Evolutionary conservation across 2,329 filamentous ascomycete genomes (phyloP).

Genomic region (Aspergillus alliaceus): DNA sequence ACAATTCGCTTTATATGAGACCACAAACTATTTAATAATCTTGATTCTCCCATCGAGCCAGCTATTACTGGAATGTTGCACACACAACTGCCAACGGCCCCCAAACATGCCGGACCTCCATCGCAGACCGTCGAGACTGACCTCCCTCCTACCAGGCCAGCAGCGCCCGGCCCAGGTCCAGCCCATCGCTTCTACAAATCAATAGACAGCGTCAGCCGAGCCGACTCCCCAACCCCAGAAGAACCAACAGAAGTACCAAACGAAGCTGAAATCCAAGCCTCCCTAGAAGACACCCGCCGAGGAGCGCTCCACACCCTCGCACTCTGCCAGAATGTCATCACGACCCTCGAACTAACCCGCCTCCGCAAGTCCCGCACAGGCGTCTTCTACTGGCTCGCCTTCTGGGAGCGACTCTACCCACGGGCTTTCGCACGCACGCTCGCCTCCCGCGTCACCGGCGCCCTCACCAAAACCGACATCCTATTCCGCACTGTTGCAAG

Average conservation of each 20-base stretch:
- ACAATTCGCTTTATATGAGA: not conserved
- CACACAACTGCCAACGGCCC: conserved; percentile 1
- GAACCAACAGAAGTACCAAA: not conserved
- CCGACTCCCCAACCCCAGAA: not conserved
- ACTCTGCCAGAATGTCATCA: conserved; percentile 27
- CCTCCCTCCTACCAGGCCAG: conserved; percentile 1
- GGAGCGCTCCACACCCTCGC: conserved; percentile 25
- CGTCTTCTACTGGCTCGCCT: conserved; percentile 26
- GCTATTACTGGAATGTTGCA: conserved; percentile 10
- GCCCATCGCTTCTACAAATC: conserved; percentile 18
- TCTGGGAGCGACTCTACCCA: conserved; percentile 30
- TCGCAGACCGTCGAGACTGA: not conserved
- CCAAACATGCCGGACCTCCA: not conserved
- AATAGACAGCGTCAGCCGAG: conserved; percentile 1
- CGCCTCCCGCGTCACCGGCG: conserved; percentile 12
- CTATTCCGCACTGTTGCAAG: conserved; percentile 26
- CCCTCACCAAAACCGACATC: conserved; percentile 22
- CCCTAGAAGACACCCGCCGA: conserved; percentile 20
- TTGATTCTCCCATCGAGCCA: not conserved
- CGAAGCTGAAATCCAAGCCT: not conserved
- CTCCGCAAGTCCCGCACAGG: conserved; percentile 31
- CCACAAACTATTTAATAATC: not conserved
- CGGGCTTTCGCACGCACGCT: conserved; percentile 18
- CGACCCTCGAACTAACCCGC: conserved; percentile 29
- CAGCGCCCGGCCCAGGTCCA: not conserved